These are phyloP conservation scores for Fusarium annulatum DNA, from an alignment of 2,329 filamentous ascomycete genomes.

Conservation along the genomic window DNA sequence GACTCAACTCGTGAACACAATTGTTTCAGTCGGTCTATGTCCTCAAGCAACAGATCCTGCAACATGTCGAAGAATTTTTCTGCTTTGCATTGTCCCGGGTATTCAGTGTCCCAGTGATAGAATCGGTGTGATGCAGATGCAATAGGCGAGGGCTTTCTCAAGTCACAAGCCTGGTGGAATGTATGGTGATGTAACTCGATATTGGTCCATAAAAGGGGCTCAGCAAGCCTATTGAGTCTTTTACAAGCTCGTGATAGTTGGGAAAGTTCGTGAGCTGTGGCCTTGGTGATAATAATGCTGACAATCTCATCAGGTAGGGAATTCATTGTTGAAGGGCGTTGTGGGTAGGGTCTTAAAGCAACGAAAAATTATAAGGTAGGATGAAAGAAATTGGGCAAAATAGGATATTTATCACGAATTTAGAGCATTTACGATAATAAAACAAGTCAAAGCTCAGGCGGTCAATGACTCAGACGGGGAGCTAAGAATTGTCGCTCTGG, in stretches of 20 bases:
- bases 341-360: rapidly evolving
- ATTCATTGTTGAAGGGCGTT: background rate
- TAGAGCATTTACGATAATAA: too few species aligned
- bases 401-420: too few species aligned
- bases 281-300: background rate
- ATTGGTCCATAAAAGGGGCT: background rate
- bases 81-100: background rate
- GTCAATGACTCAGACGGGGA: background rate
- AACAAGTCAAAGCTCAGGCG: background rate
- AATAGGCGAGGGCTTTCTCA: background rate
- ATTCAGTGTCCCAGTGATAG: background rate
- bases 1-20: background rate
- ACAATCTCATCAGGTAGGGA: background rate
- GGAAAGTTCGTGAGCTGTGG: background rate
- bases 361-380: background rate
- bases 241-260: background rate
- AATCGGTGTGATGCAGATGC: background rate
- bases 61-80: background rate
- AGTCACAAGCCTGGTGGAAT: background rate
- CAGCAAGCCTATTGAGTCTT: background rate
- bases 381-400: too few species aligned
- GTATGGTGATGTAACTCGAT: background rate
- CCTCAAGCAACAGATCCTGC: background rate
- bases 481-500: background rate
- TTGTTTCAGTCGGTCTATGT: background rate